Base-by-base conservation (phyloP, 139 green algal species). In the Chlamydomonas schloesseri region DNA sequence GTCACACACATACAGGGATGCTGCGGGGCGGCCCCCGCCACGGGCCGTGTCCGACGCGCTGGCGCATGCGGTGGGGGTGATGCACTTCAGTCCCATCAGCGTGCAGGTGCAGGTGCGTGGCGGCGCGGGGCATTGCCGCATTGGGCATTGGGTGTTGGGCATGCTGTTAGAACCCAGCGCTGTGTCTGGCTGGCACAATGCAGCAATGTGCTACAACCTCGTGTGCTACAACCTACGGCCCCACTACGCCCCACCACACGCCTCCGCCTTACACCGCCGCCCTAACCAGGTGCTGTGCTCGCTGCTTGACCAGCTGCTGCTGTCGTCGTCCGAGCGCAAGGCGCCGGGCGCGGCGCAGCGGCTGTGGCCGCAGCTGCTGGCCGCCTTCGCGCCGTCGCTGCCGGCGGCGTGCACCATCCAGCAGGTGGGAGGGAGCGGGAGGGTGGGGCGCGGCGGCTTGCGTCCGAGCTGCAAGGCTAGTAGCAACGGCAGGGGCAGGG, bases 51-150 rank as follows among this genome's bases (percentile, higher is more conserved):
- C 37, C 2, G 23, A 15, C 4, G 23, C 31, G 60, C 79, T 85
- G 31, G 79, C 79, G 3, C 47, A n/a, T 28, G 79, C 79, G 20
- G 67, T 85, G n/a, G 67, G 33, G 14, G 47, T 2, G 47, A 57
- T 67, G 31, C 55, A 77, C 79, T 85, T 77, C 79, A 85, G 79
- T n/a, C 67, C 79, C 47, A 29, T 76, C 46, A 77, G 79, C 79
- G 47, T 77, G 65, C 67, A 69, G 31, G 34, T 76, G 23, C 79
- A 85, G 67, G 79, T 36, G 47, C 6, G 33, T 11, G 33, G 31
- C 26, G 60, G 28, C 2, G 24, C 13, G 60, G 60, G 24, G 2
- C 24, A 23, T n/a, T 17, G 18, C n/a, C 1, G 21, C 24, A 23
- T 67, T 17, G 60, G 8, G 10, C 20, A n/a, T 23, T 17, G 18